Base-by-base conservation (phyloP, 2,329 filamentous ascomycete species). In the Berkeleyomyces rouxiae region DNA sequence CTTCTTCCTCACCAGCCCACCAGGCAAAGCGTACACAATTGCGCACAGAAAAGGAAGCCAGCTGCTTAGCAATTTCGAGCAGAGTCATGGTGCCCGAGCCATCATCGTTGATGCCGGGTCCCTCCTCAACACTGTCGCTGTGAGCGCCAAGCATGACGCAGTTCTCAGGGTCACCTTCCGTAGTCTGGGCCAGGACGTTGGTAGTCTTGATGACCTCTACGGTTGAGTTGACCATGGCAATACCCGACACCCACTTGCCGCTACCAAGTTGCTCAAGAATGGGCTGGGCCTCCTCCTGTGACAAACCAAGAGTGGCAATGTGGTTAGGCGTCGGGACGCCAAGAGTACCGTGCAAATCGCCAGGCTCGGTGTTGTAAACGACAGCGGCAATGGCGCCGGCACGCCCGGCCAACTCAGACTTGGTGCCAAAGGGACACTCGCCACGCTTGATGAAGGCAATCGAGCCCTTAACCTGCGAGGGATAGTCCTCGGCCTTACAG, bases 41-140 rank as follows among this genome's bases (percentile, higher is more conserved):
- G 70, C 80, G 80, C 67, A 85, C 81, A 42, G 71, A 72, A 71
- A 79, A 85, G 23, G 77, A 76, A 64, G 77, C 72, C 63, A 86
- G 74, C 66, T 83, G 81, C 1, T 76, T 78, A 1, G 83, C 83
- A 7, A 86, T 75, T 69, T 86, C 83, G 46, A 86, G 77, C 4
- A 86, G 73, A 0, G 81, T 79, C 62, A 83, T 68, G 42, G 79
- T 82, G 62, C 87, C 87, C 2, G 83, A 85, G 57, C 87, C 87
- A 68, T 90, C 85, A 67, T 90, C 87, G 71, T 90, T 90, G 77
- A 90, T 89, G 23, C 87, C 87, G 0, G 83, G 82, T 0, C 84
- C 83, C 60, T 80, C 83, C 0, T 75, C 69, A 13, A 86, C 83
- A 65, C 79, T 81, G 70, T 86, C 83, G 42, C 78, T 82, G 73